These are phyloP conservation scores for Lojkania enalia DNA, from an alignment of 2,329 filamentous ascomycete genomes.

Conservation along the genomic window DNA sequence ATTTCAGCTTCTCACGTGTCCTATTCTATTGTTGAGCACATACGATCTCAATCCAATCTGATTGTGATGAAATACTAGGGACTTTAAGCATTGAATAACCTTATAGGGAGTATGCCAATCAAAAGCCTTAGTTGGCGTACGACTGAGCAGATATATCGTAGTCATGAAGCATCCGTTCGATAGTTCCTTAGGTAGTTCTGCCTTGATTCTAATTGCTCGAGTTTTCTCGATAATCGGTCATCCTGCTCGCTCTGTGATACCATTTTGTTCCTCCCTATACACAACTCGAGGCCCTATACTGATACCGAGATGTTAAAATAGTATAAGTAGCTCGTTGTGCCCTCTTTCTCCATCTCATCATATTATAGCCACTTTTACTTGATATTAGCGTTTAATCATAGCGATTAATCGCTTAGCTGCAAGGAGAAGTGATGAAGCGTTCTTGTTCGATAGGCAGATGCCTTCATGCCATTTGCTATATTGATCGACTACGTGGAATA, in stretches of 20 bases:
- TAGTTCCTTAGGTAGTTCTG: constrained; percentile 9
- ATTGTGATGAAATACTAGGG: constrained; percentile 3
- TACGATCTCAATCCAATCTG: constrained; percentile 12
- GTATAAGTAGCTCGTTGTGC: constrained; percentile 6
- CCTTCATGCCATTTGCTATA: constrained; percentile 11
- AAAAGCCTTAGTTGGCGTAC: constrained; percentile 7
- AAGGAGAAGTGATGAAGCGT: not conserved
- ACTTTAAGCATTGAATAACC: constrained; percentile 6
- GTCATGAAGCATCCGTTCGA: constrained; percentile 10
- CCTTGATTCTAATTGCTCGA: constrained; percentile 2
- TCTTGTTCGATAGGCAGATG: constrained; percentile 2
- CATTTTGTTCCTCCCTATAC: constrained; percentile 11
- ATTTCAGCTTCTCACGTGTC: constrained; percentile 13
- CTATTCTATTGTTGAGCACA: constrained; percentile 10
- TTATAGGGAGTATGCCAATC: constrained; percentile 15
- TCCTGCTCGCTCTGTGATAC: constrained; percentile 8
- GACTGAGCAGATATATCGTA: constrained; percentile 14
- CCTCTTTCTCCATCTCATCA: constrained; percentile 9
- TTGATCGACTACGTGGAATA: constrained; percentile 2
- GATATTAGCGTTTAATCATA: constrained; percentile 11
- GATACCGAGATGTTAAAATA: constrained; percentile 9
- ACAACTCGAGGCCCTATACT: constrained; percentile 3
- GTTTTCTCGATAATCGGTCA: constrained; percentile 6
- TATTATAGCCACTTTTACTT: constrained; percentile 5
- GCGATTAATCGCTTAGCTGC: constrained; percentile 3